Evolutionary conservation across 2,329 filamentous ascomycete genomes (phyloP), one percentile per base, ranked within the genome.

Genomic region (Diplodia scrobiculata): DNA sequence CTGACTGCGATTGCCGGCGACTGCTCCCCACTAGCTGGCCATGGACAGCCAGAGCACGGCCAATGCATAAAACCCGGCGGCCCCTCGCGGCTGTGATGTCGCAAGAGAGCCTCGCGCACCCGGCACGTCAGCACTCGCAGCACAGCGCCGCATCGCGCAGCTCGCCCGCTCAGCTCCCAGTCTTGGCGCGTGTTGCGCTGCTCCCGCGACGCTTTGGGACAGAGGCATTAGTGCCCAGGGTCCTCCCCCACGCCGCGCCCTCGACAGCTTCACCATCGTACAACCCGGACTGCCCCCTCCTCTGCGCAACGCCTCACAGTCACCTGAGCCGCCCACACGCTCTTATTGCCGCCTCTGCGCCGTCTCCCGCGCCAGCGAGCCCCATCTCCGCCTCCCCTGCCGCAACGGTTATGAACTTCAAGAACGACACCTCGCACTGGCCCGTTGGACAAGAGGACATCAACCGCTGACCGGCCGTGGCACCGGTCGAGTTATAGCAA

Each of bases 361-460:
- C 17, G 14, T 4, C 5, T 27, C 2, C 13, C 50, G 50, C 27
- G 25, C 52, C 45, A 19, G 58, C 14, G 38, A 13, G 38, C 38
- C 19, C 58, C 66, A 50, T 48, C 38, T 48, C 7, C 27, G 17
- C 62, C 65, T 48, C 45, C 36, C 27, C 27, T 53, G 19, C 60
- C 21, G 64, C 54, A 27, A 68, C 71, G 72, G 75, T 75, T 66
- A 78, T 79, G 77, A 78, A 79, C 71, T 79, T 79, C 72, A 79
- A 79, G 69, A 77, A 77, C 72, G 68, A 77, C 69, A 74, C 69
- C 59, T 77, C 75, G 68, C 76, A 78, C 72, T 80, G 78, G 78
- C 78, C 78, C 69, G 77, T 79, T 52, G 78, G 78, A 79, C 78
- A 79, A 75, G 78, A 80, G 71, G 74, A 77, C 70, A 78, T 80